Conservation (phyloP, 495 filamentous ascomycete genomes). For the Annulohypoxylon moriforme region DNA sequence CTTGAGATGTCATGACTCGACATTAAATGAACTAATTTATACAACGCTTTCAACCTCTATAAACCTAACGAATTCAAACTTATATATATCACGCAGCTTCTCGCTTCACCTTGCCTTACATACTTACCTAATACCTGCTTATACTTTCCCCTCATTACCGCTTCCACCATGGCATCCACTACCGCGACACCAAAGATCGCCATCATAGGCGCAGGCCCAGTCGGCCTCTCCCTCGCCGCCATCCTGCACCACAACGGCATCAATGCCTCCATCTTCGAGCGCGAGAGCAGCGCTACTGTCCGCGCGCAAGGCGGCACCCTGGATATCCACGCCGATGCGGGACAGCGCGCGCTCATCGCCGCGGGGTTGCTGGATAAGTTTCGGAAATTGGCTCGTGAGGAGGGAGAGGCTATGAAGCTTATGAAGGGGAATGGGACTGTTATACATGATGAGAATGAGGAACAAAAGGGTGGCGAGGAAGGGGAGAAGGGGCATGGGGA, state of each 20-base stretch:
- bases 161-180: not conserved
- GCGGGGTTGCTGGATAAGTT: conserved; percentile 64
- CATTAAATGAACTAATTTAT: no score
- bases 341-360: conserved; percentile 64
- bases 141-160: not conserved
- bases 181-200: conserved; percentile 60
- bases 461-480: not conserved
- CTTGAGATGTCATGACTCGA: not conserved
- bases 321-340: conserved; percentile 64
- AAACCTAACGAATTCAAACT: not conserved
- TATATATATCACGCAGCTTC: not conserved
- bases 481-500: not conserved
- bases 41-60: not conserved
- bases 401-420: conserved; percentile 56
- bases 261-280: conserved; percentile 65
- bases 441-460: conserved; percentile 49
- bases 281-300: conserved; percentile 52
- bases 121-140: not conserved
- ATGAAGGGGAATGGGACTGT: conserved; percentile 55
- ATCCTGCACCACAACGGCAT: conserved; percentile 63
- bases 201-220: conserved; percentile 69
- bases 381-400: conserved; percentile 52
- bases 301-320: conserved; percentile 65
- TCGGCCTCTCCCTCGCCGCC: conserved; percentile 67
- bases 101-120: not conserved